A percentile compares a stretch with the other conserved stretches of the same genome.
Conservation (phyloP, 108 stramenopile species). For the Hondaea fermentalgiana region DNA sequence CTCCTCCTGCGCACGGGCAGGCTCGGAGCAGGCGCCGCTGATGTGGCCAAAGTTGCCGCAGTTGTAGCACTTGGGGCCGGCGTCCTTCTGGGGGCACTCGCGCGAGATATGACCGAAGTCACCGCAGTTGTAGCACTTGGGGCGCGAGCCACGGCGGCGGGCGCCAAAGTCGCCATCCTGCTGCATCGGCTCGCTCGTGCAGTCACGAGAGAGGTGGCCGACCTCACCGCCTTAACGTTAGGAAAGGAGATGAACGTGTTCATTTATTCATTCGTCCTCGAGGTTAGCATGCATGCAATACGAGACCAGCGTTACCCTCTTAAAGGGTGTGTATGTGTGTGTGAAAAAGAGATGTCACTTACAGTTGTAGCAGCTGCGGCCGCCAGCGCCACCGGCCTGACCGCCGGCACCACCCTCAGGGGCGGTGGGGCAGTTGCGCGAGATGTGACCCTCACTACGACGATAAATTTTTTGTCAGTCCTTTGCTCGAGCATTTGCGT, state of each 20-base stretch:
- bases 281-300: neutral
- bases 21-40: conserved; percentile 2
- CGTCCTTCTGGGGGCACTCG: conserved; percentile 21
- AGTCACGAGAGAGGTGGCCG: conserved; percentile 9
- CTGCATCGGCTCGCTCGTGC: conserved; percentile 18
- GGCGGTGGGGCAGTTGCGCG: conserved; percentile 40
- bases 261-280: neutral
- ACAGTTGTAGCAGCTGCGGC: neutral
- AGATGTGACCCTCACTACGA: conserved; percentile 52
- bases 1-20: neutral
- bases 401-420: neutral
- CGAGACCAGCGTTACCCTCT: neutral
- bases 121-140: conserved; percentile 32
- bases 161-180: conserved; percentile 7
- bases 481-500: too few species aligned
- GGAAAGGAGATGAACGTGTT: neutral
- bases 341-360: neutral
- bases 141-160: neutral
- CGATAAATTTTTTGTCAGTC: too few species aligned
- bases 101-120: conserved; percentile 16
- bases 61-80: conserved; percentile 21
- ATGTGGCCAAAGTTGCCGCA: conserved; percentile 21
- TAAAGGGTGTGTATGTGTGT: neutral
- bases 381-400: neutral
- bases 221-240: neutral